These are phyloP conservation scores for Phytophthora foliorum DNA, from an alignment of 352 stramenopile genomes.

Conservation along the genomic window DNA sequence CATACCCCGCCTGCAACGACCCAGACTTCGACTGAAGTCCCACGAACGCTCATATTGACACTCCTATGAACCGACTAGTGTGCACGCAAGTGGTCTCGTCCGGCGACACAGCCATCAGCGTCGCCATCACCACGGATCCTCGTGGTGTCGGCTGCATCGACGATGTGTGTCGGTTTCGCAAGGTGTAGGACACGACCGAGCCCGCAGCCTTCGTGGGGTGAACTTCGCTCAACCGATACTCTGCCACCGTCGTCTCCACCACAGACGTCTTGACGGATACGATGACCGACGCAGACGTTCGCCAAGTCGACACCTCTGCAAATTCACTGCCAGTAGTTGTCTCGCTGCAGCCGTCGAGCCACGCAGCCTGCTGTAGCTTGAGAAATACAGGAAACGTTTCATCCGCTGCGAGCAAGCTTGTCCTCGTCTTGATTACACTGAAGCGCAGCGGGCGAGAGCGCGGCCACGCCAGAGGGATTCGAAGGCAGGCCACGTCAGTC, in stretches of 20 bases:
- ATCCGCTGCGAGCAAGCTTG: slow-evolving; percentile 6
- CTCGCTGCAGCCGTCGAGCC: neutral
- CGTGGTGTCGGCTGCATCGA: slow-evolving; percentile 52
- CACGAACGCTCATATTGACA: no score
- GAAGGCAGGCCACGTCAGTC: neutral
- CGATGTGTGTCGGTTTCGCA: slow-evolving; percentile 46
- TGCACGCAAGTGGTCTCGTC: neutral
- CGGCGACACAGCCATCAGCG: slow-evolving; percentile 18
- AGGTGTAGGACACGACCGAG: slow-evolving; percentile 23
- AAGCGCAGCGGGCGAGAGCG: neutral
- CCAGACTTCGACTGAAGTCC: neutral
- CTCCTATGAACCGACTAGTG: no score
- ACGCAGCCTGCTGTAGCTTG: neutral
- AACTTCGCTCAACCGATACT: no score
- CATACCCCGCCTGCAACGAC: no score
- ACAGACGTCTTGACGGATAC: no score
- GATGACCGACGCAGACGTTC: no score
- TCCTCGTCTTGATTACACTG: slow-evolving; percentile 11
- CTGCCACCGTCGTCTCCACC: neutral
- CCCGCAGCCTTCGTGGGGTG: slow-evolving; percentile 33
- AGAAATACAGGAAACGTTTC: neutral
- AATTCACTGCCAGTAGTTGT: neutral
- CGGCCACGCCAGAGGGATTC: neutral
- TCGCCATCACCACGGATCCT: slow-evolving; percentile 34
- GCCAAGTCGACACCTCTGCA: neutral